Percentiles rank a stretch among this genome's conserved stretches.
phyloP scores from a whole-genome alignment of 306 rosid genomes.

The Lathyrus tuberosus region DNA sequence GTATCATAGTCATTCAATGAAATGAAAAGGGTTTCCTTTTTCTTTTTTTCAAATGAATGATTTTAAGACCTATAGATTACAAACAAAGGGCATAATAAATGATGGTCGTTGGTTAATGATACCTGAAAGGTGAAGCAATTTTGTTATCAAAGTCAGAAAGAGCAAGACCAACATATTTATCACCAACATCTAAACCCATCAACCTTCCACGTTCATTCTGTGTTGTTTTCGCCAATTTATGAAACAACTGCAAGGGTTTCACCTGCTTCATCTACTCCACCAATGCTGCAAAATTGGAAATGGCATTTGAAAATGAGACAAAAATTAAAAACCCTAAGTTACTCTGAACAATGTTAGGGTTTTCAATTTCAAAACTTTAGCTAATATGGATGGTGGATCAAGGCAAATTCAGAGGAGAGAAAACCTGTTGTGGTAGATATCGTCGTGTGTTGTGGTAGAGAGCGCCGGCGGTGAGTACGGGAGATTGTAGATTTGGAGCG shows the following conservation, averaged over 20 bases:
- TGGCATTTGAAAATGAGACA: not conserved
- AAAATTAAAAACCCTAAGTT: not conserved
- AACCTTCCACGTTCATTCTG: slow-evolving; percentile 50
- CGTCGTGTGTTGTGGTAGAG: not conserved
- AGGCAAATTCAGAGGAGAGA: not conserved
- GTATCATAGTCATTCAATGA: too few relatives aligned
- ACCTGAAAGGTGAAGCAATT: slow-evolving; percentile 74
- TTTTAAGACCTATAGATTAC: too few relatives aligned
- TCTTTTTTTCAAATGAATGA: too few relatives aligned
- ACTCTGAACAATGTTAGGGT: not conserved
- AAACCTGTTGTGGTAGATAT: not conserved
- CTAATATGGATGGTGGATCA: not conserved
- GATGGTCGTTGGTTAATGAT: not conserved
- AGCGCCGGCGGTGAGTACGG: not conserved
- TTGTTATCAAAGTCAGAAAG: slow-evolving; percentile 65
- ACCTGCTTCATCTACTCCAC: slow-evolving; percentile 54
- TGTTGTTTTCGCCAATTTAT: slow-evolving; percentile 43
- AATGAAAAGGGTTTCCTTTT: too few relatives aligned
- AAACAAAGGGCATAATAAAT: too few relatives aligned
- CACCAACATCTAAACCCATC: slow-evolving; percentile 88
- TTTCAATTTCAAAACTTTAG: not conserved
- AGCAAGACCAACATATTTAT: slow-evolving; percentile 77
- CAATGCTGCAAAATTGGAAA: slow-evolving; percentile 13
- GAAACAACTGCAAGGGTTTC: slow-evolving; percentile 65
- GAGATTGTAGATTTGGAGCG: not conserved